A percentile compares a stretch with the other conserved stretches of the same genome.
Conservation (phyloP, 139 green algal species). For the Chlamydomonas sp. region DNA sequence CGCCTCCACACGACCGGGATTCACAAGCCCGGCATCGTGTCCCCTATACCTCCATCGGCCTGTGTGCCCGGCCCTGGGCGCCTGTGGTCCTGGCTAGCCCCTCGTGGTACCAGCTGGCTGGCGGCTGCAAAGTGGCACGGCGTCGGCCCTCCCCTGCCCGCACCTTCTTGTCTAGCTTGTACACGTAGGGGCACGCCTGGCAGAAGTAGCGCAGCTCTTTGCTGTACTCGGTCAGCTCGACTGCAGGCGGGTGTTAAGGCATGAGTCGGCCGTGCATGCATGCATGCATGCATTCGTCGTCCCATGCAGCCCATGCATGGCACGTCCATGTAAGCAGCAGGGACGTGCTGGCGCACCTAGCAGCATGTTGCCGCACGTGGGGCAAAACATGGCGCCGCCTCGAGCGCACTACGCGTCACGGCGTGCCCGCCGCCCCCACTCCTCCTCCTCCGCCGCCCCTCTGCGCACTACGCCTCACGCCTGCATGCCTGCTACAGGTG, state of each 20-base stretch:
- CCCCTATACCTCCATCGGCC: too few species aligned
- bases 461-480: too few species aligned
- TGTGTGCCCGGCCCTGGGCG: too few species aligned
- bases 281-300: not conserved
- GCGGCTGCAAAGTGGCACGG: too few species aligned
- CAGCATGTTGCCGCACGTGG: conserved; percentile 82
- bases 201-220: conserved; percentile 67
- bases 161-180: conserved; percentile 66
- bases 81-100: too few species aligned
- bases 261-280: not conserved
- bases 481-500: too few species aligned
- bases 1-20: too few species aligned
- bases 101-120: too few species aligned
- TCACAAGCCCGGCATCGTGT: too few species aligned
- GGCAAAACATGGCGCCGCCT: conserved; percentile 52
- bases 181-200: conserved; percentile 77
- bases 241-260: conserved; percentile 38
- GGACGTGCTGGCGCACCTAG: conserved; percentile 60
- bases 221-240: conserved; percentile 48
- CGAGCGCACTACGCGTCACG: not conserved
- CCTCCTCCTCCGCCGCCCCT: too few species aligned
- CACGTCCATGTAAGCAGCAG: not conserved
- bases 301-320: not conserved
- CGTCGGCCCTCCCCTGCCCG: not conserved
- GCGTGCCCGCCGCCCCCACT: not conserved